Conservation (phyloP, 805 yeast species). For the Monosporozyma solicola region DNA sequence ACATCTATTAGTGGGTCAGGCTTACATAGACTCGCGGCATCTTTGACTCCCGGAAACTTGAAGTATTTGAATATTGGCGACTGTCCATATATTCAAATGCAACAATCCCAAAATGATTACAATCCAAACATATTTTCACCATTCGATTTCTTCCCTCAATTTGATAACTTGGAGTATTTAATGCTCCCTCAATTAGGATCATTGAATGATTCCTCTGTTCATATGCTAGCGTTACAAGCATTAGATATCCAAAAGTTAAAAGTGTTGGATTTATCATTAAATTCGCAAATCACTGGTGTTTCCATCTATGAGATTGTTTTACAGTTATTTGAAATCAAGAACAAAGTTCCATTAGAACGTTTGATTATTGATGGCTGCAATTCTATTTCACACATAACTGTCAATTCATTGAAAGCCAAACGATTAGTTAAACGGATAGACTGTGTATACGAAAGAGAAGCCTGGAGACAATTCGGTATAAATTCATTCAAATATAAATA, state of each 20-base stretch:
- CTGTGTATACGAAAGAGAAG: slow-evolving; percentile 22
- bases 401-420: slow-evolving; percentile 15
- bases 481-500: slow-evolving; percentile 20
- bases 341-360: slow-evolving; percentile 12
- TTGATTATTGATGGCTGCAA: slow-evolving; percentile 23
- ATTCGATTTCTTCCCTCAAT: slow-evolving; percentile 7
- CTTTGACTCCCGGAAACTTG: slow-evolving; percentile 7
- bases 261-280: slow-evolving; percentile 24
- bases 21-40: slow-evolving; percentile 11
- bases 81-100: slow-evolving; percentile 15
- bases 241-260: slow-evolving; percentile 10
- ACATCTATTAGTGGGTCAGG: slow-evolving; percentile 23
- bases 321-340: slow-evolving; percentile 10
- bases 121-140: slow-evolving; percentile 4
- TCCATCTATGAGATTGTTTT: slow-evolving; percentile 22
- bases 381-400: slow-evolving; percentile 23
- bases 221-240: slow-evolving; percentile 10
- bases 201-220: slow-evolving; percentile 15
- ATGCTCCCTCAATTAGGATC: slow-evolving; percentile 21
- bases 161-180: slow-evolving; percentile 16
- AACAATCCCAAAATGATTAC: background rate
- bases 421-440: slow-evolving; percentile 17
- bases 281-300: slow-evolving; percentile 25
- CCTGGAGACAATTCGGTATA: slow-evolving; percentile 25
- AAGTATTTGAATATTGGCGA: slow-evolving; percentile 23